phyloP scores from a whole-genome alignment of 2,329 filamentous ascomycete species.

The Neopestalotiopsis sp. region DNA sequence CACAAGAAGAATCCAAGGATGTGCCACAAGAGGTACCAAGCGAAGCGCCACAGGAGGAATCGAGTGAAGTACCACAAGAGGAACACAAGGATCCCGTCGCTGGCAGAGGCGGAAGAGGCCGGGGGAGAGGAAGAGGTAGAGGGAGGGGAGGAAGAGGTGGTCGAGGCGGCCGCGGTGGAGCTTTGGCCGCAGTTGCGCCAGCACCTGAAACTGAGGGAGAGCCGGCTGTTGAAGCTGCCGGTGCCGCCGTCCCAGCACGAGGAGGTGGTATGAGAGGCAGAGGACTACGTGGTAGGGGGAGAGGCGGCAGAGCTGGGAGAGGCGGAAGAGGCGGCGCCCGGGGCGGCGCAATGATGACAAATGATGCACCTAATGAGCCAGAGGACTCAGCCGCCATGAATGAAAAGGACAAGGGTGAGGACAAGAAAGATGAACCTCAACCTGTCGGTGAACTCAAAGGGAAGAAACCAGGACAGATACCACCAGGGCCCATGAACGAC shows the following conservation, averaged over 20 bases:
- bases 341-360: neutral
- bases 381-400: neutral
- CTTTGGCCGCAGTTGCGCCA: neutral
- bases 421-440: neutral
- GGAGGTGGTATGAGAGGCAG: constrained; percentile 6
- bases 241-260: neutral
- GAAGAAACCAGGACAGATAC: constrained; percentile 1
- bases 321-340: neutral
- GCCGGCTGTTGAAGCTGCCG: neutral
- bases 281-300: neutral
- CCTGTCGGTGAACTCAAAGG: neutral
- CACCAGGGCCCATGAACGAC: constrained; percentile 22
- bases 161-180: neutral
- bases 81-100: neutral
- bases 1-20: neutral
- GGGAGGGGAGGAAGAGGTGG: constrained; percentile 3
- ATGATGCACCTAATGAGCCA: neutral
- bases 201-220: neutral
- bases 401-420: neutral
- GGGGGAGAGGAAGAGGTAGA: neutral
- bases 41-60: neutral
- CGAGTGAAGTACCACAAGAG: neutral
- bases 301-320: constrained; percentile 6
- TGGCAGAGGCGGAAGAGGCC: constrained; percentile 3
- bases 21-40: neutral